phyloP scores from a whole-genome alignment of 1,139 yeast species.

The Hansenula anomala region DNA sequence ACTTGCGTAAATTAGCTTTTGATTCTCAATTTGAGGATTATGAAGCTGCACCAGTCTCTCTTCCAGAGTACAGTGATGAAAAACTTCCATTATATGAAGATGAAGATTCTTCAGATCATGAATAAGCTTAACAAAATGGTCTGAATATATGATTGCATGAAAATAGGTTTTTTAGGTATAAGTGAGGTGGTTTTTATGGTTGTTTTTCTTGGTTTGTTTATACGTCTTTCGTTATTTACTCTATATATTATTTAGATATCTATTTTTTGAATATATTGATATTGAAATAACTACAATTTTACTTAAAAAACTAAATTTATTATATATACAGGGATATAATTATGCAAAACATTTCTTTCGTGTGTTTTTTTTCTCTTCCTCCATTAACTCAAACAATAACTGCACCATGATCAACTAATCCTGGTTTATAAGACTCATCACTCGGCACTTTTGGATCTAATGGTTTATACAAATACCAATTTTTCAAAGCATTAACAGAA shows the following conservation, averaged over 20 bases:
- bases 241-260: no score
- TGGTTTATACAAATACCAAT: conserved; percentile 90
- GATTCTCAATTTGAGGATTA: conserved; percentile 1
- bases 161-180: no score
- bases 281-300: no score
- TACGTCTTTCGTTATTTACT: no score
- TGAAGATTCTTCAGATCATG: background rate
- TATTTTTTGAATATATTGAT: no score
- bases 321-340: no score
- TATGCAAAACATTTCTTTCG: no score
- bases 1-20: conserved; percentile 1
- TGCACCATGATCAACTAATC: conserved; percentile 37
- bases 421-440: conserved; percentile 34
- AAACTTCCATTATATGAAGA: conserved; percentile 3
- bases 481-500: conserved; percentile 83
- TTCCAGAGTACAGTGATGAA: conserved; percentile 8
- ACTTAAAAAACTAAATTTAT: no score
- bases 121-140: background rate
- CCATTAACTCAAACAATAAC: conserved; percentile 29
- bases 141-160: background rate
- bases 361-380: background rate
- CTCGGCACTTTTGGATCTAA: conserved; percentile 57
- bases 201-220: no score
- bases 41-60: background rate
- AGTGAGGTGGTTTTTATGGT: no score